Conservation (phyloP, 306 rosid species). For the Echinosophora koreensis region DNA sequence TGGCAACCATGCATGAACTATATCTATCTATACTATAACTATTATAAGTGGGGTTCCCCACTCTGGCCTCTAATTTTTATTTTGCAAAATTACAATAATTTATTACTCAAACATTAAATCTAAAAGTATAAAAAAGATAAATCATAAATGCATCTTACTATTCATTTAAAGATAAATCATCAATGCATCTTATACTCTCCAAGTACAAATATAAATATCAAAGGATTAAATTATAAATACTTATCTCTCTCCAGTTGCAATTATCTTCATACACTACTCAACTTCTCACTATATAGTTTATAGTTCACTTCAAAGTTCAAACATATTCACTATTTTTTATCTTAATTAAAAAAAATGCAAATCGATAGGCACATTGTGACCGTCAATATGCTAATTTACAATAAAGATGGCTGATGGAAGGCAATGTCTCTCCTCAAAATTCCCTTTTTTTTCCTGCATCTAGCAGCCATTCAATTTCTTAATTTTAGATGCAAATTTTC, state of each 20-base stretch:
- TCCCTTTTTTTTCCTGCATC: background rate
- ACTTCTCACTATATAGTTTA: background rate
- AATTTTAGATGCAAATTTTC: background rate
- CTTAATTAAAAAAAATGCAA: background rate
- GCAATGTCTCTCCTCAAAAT: background rate
- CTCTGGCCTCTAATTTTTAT: background rate
- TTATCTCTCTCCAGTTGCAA: background rate
- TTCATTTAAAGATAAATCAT: background rate
- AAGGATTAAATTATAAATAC: background rate
- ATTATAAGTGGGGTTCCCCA: no score
- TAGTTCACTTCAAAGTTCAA: background rate
- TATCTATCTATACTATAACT: no score
- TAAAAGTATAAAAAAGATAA: background rate
- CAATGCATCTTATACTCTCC: no score
- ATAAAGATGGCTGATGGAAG: background rate
- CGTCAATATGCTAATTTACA: background rate
- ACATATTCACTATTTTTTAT: background rate
- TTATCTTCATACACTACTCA: slow-evolving; percentile 25
- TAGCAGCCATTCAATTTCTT: background rate
- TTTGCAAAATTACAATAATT: background rate
- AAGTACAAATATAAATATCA: background rate
- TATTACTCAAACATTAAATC: background rate
- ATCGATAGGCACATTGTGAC: background rate
- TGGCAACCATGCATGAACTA: background rate
- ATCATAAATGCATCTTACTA: background rate